Conservation (phyloP, 73 alveolate species). For the Tetrahymena elliotti region DNA sequence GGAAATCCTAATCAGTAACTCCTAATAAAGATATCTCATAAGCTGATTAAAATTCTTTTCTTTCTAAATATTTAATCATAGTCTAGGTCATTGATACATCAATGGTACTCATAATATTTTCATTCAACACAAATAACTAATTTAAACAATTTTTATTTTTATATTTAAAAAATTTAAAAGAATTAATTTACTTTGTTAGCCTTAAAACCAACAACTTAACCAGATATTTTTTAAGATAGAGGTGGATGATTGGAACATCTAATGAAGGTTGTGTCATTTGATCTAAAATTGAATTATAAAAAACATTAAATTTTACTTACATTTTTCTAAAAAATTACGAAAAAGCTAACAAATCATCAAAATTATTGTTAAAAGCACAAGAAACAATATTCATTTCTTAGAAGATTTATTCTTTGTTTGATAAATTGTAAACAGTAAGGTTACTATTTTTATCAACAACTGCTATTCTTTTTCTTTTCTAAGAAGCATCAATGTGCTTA, state of each 20-base stretch:
- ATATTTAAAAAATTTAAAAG: not conserved
- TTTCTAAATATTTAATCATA: conserved; percentile 26
- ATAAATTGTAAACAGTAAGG: not conserved
- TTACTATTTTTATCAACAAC: conserved; percentile 24
- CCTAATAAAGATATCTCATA: conserved; percentile 27
- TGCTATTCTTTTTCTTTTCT: conserved; percentile 18
- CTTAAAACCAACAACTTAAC: conserved; percentile 25
- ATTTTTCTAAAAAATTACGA: not conserved
- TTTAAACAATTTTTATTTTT: not conserved
- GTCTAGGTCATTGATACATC: conserved; percentile 15
- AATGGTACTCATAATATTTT: not conserved
- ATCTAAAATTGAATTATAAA: not conserved
- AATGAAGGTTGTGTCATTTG: conserved; percentile 5
- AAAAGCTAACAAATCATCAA: conserved; percentile 33
- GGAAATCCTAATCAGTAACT: conserved; percentile 27
- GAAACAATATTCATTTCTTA: conserved; percentile 35
- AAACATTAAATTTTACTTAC: not conserved
- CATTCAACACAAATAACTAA: conserved; percentile 2
- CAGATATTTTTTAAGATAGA: conserved; percentile 7
- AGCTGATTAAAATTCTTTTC: conserved; percentile 25
- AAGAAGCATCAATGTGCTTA: not conserved
- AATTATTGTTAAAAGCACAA: conserved; percentile 25
- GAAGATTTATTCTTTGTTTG: conserved; percentile 15
- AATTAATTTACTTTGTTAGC: not conserved
- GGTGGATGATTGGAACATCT: conserved; percentile 24